Base-by-base conservation (phyloP, 768 basidiomycete genomes). In the Lentinus brumalis region DNA sequence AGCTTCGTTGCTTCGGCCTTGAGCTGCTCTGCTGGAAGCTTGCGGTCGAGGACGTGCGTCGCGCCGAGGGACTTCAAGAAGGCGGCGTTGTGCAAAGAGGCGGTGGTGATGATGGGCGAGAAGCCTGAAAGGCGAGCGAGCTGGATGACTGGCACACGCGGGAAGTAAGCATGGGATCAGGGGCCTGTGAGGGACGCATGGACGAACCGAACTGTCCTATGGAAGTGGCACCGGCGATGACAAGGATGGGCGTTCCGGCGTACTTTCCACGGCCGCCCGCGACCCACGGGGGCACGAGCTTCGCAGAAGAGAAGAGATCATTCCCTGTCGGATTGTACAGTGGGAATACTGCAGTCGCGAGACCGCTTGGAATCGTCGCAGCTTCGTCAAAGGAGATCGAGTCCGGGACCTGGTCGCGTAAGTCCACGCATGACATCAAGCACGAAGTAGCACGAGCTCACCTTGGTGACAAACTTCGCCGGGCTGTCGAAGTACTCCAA, bases 381-480 rank as follows among this genome's bases (percentile, higher is more conserved):
- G 73, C 77, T 35, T 72, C 29, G 7, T 75, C 74, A 46, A 73
- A 70, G 2, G 71, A 62, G 16, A 76, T 45, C 30, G 67, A 67
- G 6, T 59, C 52, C 0, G 74, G 76, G 15, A 77, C 59, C 68
- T 72, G 50, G 26, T 30, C 21, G 21, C 21, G 6, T 7, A 35
- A 41, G 8, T n/a, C 4, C 55, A 65, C 67, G 68, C 18, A 64
- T 61, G 14, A 45, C 67, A 8, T 65, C 50, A 16, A 45, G 61
- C 65, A 12, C 55, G 53, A 3, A 47, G 47, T 15, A 18, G 31
- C 4, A 14, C 14, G 30, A 6, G 44, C 65, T 1, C 14, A 67
- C 70, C 57, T 68, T 69, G 15, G 71, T 67, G 5, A 62, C 58
- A 10, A 72, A 47, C 32, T 70, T 64, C 2, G 68, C 70, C 14